Evolutionary conservation across 768 basidiomycete species (phyloP), one percentile per base, ranked within the genome.

Genomic region (Russula sp.): DNA sequence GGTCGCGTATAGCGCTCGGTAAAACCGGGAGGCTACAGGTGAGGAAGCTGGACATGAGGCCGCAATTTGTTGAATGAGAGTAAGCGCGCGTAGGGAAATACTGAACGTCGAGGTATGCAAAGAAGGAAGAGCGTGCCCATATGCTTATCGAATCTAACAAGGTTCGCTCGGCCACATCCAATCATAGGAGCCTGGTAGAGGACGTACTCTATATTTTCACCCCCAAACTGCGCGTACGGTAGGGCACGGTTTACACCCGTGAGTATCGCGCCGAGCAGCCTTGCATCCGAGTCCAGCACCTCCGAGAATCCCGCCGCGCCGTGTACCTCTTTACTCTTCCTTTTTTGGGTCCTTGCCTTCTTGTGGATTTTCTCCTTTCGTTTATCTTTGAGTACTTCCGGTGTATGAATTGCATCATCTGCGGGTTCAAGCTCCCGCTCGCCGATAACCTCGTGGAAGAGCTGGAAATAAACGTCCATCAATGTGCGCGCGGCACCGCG

Each of bases 101-200:
- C 96, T 97, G 83, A 99, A 99, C 0, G 94, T 97, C 8, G 93
- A 94, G 8, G 83, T 89, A 73, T 98, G 96, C 2, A 93, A 69
- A 99, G 93, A 48, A 87, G 81, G 81, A 98, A 98, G 22, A 98
- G 84, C 0, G 92, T 93, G 71, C 93, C 88, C 69, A 97, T 88
- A 68, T 98, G 94, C 58, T 85, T 81, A 66, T 84, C 81, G 67
- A 98, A 84, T 32, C 91, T 93, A 67, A 41, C 10, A 32, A 48
- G 20, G 13, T 16, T n/a, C 10, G 22, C 18, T 39, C 16, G 16
- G 20, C 10, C 38, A 8, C 6, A 52, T 18, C 2, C 22, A 20
- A 13, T 16, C 0, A 11, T 32, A n/a, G 13, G 9, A 14, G 14
- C 10, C 10, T 2, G 16, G 20, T 1, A 22, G 29, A 50, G 39